Evolutionary conservation across 176 grass and related monocot genomes (phyloP).

Genomic region (Paspalum vaginatum): DNA sequence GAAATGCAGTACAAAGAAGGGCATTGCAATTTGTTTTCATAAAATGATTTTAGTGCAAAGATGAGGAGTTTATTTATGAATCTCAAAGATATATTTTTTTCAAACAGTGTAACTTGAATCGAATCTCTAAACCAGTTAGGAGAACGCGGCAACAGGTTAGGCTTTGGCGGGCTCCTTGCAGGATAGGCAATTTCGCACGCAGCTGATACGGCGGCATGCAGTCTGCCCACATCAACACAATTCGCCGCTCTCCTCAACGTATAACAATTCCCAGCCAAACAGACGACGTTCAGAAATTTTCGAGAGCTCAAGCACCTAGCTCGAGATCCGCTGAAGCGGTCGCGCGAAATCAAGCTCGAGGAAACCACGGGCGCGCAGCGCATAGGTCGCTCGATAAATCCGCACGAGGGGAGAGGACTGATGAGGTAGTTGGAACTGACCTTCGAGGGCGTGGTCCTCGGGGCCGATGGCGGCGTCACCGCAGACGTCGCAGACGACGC

Average conservation of each 20-base stretch:
- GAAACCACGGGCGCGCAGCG: background rate
- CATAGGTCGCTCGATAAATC: background rate
- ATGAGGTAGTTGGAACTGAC: constrained; percentile 24
- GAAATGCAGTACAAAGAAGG: background rate
- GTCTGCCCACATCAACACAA: background rate
- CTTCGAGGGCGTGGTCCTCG: constrained; percentile 89
- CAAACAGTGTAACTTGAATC: too few relatives aligned
- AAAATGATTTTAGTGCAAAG: background rate
- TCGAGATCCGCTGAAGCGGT: constrained; percentile 7
- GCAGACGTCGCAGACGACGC: constrained; percentile 91
- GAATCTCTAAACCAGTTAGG: too few relatives aligned
- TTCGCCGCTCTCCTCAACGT: background rate
- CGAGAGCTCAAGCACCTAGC: constrained; percentile 6
- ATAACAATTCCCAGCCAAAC: background rate
- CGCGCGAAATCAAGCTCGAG: background rate
- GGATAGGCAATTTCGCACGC: too few relatives aligned
- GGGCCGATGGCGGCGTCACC: constrained; percentile 79
- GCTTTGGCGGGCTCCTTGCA: too few relatives aligned
- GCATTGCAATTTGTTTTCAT: background rate
- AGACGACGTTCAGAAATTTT: background rate
- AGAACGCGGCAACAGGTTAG: too few relatives aligned
- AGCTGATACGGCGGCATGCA: too few relatives aligned
- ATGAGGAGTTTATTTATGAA: too few relatives aligned
- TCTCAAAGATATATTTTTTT: too few relatives aligned
- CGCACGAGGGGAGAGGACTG: background rate